Conservation (phyloP, 805 yeast species). For the Candida ficus region DNA sequence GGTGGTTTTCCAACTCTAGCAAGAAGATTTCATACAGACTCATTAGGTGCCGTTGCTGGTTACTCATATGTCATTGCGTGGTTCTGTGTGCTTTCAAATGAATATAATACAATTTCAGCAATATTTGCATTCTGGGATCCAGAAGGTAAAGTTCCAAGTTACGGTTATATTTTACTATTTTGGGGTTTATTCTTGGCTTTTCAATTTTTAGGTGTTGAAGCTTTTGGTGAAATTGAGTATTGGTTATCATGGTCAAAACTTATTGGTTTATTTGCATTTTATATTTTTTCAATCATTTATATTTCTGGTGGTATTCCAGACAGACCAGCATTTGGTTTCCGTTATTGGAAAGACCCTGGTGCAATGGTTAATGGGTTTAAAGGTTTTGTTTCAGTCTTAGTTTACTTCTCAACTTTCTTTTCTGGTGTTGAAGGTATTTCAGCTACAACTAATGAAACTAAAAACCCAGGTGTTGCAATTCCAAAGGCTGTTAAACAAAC, state of each 20-base stretch:
- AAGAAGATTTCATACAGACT: constrained; percentile 45
- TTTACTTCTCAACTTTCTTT: constrained; percentile 69
- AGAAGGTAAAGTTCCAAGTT: constrained; percentile 48
- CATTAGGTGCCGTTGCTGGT: constrained; percentile 52
- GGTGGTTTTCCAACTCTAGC: constrained; percentile 45
- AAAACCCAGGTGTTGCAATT: constrained; percentile 62
- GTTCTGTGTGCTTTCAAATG: constrained; percentile 53
- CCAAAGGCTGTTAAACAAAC: constrained; percentile 51
- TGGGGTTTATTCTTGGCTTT: constrained; percentile 47
- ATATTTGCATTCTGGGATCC: constrained; percentile 39
- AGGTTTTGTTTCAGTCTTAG: constrained; percentile 54
- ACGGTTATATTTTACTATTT: constrained; percentile 49
- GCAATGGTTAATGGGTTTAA: constrained; percentile 42
- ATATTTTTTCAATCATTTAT: constrained; percentile 42
- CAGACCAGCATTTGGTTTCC: constrained; percentile 30
- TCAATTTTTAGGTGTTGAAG: constrained; percentile 47
- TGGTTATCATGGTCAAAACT: constrained; percentile 48
- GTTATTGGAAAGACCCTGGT: constrained; percentile 28
- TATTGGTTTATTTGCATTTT: constrained; percentile 43
- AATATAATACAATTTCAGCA: constrained; percentile 49
- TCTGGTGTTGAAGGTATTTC: constrained; percentile 78
- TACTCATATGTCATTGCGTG: constrained; percentile 52
- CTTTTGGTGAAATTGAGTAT: constrained; percentile 57
- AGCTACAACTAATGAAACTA: constrained; percentile 67
- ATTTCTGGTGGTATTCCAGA: constrained; percentile 37